Evolutionary conservation across 2,329 filamentous ascomycete species (phyloP), one percentile per base, ranked within the genome.

Genomic region (Aspergillus aculeatus): DNA sequence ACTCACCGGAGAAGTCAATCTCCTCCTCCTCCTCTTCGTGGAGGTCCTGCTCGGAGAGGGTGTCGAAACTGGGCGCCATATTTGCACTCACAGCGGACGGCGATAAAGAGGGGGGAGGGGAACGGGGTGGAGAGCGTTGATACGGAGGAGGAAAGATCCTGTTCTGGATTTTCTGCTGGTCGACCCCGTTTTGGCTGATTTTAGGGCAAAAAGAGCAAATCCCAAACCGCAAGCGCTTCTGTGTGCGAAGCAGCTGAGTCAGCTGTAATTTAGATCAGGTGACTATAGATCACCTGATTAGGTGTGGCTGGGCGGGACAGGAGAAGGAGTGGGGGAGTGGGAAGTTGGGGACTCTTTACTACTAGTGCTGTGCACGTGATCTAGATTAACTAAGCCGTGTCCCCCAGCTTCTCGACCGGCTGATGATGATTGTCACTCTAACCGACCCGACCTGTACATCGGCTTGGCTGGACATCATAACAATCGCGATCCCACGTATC

Each of bases 11-110:
- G 77, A 96, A 92, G 77, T 98, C 94, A 78, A 98, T 89, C 76
- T 97, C 92, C 74, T 93, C 89, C 80, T 95, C 89, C 76, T 96
- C 93, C 76, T 89, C 90, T 75, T 93, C 89, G 72, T 95, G 92
- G 77, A 94, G 89, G 77, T 96, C 91, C 71, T 94, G 91, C 78
- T 96, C 92, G 78, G 90, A 89, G 75, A 98, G 84, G 73, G 92
- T 90, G 75, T 96, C 91, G 80, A 96, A 98, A 76, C 91, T 92
- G 69, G 90, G 89, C 79, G 94, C 92, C 93, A 97, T 97, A 81
- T 78, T 92, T 82, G 80, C 66, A 51, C 41, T 55, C 49, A 65
- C 63, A 59, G 61, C 60, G 57, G 63, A 62, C 58, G 67, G 67
- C 62, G 64, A 66, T 61, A 61, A 62, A 65, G 61, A 62, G 60